These are phyloP conservation scores for Kwoniella bestiolae DNA, from an alignment of 768 basidiomycete species.

Conservation along the genomic window DNA sequence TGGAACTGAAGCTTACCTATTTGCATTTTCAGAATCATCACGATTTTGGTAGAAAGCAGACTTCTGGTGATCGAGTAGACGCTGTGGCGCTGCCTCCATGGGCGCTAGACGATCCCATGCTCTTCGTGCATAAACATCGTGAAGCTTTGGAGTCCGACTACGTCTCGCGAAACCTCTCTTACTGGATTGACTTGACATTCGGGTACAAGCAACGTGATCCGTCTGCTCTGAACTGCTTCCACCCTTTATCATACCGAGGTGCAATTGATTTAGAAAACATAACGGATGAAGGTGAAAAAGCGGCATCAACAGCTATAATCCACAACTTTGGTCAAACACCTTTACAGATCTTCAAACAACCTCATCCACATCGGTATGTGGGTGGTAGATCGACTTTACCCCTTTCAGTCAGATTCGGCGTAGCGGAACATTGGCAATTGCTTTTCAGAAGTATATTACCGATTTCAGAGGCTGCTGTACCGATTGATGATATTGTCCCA, in stretches of 20 bases:
- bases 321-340: constrained; percentile 97
- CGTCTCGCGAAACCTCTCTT: constrained; percentile 79
- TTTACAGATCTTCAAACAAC: constrained; percentile 73
- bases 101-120: constrained; percentile 79
- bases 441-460: constrained; percentile 51
- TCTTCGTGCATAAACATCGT: constrained; percentile 80
- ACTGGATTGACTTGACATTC: constrained; percentile 94
- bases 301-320: constrained; percentile 91
- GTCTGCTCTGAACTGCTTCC: constrained; percentile 79
- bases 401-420: constrained; percentile 70
- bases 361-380: constrained; percentile 75
- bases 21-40: constrained; percentile 43
- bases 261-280: constrained; percentile 88
- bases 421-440: constrained; percentile 79
- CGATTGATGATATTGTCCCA: constrained; percentile 34
- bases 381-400: constrained; percentile 75
- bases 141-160: constrained; percentile 82
- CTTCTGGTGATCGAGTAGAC: constrained; percentile 65
- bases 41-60: constrained; percentile 57
- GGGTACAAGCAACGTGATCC: constrained; percentile 67
- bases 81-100: constrained; percentile 87
- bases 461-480: constrained; percentile 38
- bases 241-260: constrained; percentile 91
- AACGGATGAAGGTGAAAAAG: constrained; percentile 80
- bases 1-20: not conserved